A percentile compares a stretch with the other conserved stretches of the same genome.
phyloP scores from a whole-genome alignment of 371 early-diverging fungal genomes.

The Gilbertella persicaria region DNA sequence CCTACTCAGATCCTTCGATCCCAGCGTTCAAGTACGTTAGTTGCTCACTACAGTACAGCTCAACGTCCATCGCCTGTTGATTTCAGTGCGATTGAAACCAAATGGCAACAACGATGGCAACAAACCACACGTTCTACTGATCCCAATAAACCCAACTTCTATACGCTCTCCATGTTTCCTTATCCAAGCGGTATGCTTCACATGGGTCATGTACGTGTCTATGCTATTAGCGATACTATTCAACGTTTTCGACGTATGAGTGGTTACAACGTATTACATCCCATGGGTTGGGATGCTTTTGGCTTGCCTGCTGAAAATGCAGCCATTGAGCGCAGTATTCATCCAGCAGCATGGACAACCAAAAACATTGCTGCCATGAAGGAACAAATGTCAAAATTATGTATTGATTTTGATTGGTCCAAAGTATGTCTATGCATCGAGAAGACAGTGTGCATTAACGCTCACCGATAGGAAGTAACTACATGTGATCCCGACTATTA shows the following conservation, averaged over 20 bases:
- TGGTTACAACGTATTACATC: constrained; percentile 80
- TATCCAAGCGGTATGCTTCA: constrained; percentile 93
- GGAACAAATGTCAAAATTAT: constrained; percentile 72
- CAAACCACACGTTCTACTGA: constrained; percentile 16
- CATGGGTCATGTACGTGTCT: constrained; percentile 95
- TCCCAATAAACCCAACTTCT: constrained; percentile 59
- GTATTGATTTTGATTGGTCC: constrained; percentile 90
- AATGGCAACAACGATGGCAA: constrained; percentile 64
- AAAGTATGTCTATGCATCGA: constrained; percentile 23
- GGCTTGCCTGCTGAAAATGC: constrained; percentile 99
- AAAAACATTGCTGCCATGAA: constrained; percentile 84
- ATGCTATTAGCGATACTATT: constrained; percentile 88
- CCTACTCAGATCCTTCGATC: too few species aligned
- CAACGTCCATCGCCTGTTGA: constrained; percentile 21
- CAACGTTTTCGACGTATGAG: constrained; percentile 78
- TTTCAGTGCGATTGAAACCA: constrained; percentile 52
- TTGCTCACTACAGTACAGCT: background rate
- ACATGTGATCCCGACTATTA: constrained; percentile 90
- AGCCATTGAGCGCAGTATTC: constrained; percentile 85
- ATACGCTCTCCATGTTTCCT: constrained; percentile 93
- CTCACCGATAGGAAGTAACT: constrained; percentile 65
- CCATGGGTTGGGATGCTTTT: constrained; percentile 99
- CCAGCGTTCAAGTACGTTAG: too few species aligned
- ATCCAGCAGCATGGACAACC: constrained; percentile 85
- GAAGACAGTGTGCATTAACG: background rate